Evolutionary conservation across 768 basidiomycete species (phyloP).

Genomic region (Lentinula aciculospora): DNA sequence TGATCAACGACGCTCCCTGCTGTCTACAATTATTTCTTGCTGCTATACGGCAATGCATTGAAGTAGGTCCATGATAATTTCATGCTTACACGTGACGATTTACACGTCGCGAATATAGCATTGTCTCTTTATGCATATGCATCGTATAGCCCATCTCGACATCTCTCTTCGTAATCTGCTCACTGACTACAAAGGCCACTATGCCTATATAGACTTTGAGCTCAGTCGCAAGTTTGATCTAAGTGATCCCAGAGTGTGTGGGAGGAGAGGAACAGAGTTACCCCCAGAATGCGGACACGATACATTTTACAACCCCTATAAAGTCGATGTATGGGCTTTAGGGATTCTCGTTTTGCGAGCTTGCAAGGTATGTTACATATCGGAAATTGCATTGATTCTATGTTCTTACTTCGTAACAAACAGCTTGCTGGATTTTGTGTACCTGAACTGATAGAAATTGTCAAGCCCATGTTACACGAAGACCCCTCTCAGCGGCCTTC

Average conservation of each 20-base stretch:
- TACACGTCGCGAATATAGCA: slow-evolving; percentile 38
- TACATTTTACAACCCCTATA: slow-evolving; percentile 51
- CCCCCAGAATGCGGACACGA: slow-evolving; percentile 64
- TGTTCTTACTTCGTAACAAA: slow-evolving; percentile 6
- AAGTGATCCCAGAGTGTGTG: slow-evolving; percentile 28
- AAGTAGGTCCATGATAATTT: slow-evolving; percentile 32
- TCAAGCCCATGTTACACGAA: slow-evolving; percentile 54
- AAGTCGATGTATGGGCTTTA: slow-evolving; percentile 71
- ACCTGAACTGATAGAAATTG: slow-evolving; percentile 53
- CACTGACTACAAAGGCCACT: slow-evolving; percentile 57
- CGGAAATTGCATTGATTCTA: not conserved
- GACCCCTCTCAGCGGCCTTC: slow-evolving; percentile 48
- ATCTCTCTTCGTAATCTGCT: slow-evolving; percentile 67
- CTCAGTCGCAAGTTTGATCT: slow-evolving; percentile 50
- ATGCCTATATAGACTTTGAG: slow-evolving; percentile 74
- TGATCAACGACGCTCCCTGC: slow-evolving; percentile 43
- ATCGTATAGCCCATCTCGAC: slow-evolving; percentile 64
- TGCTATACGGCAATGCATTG: slow-evolving; percentile 61
- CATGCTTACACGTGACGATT: not conserved
- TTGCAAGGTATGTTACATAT: slow-evolving; percentile 45
- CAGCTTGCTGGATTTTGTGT: slow-evolving; percentile 54
- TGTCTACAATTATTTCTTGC: slow-evolving; percentile 48
- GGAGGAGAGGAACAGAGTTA: slow-evolving; percentile 55
- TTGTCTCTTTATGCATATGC: slow-evolving; percentile 61
- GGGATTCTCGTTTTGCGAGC: slow-evolving; percentile 59